Base-by-base conservation (phyloP, 768 basidiomycete genomes). In the Mycena metata region DNA sequence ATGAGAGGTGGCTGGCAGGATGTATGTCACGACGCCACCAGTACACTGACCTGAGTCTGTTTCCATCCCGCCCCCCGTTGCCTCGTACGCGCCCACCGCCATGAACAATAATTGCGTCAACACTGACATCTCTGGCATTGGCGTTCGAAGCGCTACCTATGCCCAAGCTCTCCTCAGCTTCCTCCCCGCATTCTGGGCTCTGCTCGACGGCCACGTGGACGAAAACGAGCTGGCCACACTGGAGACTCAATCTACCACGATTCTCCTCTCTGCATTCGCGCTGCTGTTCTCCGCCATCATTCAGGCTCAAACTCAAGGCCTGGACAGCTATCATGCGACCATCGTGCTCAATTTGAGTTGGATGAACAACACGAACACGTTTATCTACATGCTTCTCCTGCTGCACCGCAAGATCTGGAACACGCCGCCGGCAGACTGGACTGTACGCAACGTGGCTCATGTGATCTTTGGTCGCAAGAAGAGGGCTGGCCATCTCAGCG, bases 81-180 rank as follows among this genome's bases (percentile, higher is more conserved):
- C n/a, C n/a, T n/a, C n/a, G n/a, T n/a, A n/a, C n/a, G n/a, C n/a
- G n/a, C n/a, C n/a, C n/a, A n/a, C n/a, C n/a, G n/a, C n/a, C n/a
- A 47, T 23, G n/a, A 47, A 21, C n/a, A 47, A 23, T 35, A 36
- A 54, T 36, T 55, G 54, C 21, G 16, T 15, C 35, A 55, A 55
- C 54, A 55, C 54, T 21, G 72, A 55, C 36, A 55, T n/a, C n/a
- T n/a, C n/a, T n/a, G n/a, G n/a, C n/a, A n/a, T n/a, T n/a, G n/a
- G n/a, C n/a, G n/a, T n/a, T 55, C 72, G 72, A 9, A 47, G 70
- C 21, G 69, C 75, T 7, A 69, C 71, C 41, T 76, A 76, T 35
- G 60, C 64, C 41, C 75, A 73, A 52, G 54, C 64, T n/a, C 45
- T 68, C 23, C 60, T 73, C 30, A 62, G 51, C 41, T 47, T 73